Evolutionary conservation across 2,329 filamentous ascomycete species (phyloP).

Genomic region (Aquanectria penicillioides): DNA sequence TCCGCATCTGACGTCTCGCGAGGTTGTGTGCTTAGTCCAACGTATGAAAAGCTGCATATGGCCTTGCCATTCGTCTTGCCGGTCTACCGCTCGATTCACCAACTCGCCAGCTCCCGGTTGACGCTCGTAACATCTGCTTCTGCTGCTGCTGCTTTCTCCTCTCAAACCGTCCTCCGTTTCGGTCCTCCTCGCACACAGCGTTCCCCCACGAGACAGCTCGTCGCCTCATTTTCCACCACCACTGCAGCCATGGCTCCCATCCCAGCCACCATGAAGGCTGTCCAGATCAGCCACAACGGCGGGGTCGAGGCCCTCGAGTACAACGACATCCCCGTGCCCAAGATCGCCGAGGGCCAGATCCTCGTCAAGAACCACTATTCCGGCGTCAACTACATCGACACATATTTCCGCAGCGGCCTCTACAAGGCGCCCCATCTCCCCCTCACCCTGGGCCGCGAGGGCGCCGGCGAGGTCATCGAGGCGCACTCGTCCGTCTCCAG

Average conservation of each 20-base stretch:
- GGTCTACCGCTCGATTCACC: constrained; percentile 32
- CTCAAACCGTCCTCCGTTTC: background rate
- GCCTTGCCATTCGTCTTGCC: constrained; percentile 21
- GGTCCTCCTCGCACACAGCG: constrained; percentile 18
- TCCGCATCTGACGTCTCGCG: no score
- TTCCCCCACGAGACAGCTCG: no score
- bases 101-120: constrained; percentile 11
- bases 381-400: constrained; percentile 92
- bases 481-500: constrained; percentile 62
- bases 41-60: no score
- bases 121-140: background rate
- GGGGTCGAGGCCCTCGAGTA: constrained; percentile 78
- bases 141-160: background rate
- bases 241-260: constrained; percentile 83
- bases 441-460: constrained; percentile 83
- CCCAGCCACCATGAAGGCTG: constrained; percentile 75
- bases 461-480: constrained; percentile 74
- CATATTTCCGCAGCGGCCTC: constrained; percentile 86
- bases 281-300: constrained; percentile 70
- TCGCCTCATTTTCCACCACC: constrained; percentile 49
- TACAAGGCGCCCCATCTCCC: constrained; percentile 76
- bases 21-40: no score
- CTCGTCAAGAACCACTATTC: constrained; percentile 83
- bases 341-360: constrained; percentile 74
- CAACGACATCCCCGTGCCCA: constrained; percentile 75